A percentile compares a stretch with the other conserved stretches of the same genome.
These are phyloP conservation scores for Phytophthora citrophthora DNA, from an alignment of 352 stramenopile species.

Conservation along the genomic window DNA sequence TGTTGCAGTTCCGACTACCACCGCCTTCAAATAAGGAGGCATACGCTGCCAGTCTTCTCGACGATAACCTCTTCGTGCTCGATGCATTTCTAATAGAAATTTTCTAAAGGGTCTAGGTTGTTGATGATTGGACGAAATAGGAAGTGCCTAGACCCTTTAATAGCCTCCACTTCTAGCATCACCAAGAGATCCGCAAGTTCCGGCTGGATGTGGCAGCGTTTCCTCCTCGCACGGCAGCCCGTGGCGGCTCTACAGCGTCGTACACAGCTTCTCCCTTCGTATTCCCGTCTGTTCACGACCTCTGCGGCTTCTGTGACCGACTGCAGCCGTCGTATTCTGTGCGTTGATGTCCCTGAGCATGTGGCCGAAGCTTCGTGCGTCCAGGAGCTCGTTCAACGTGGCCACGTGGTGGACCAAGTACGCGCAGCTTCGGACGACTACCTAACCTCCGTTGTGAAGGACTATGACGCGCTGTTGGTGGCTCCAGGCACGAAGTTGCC, in stretches of 20 bases:
- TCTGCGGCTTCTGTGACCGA: not conserved
- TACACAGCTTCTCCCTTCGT: not conserved
- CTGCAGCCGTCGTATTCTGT: constrained; percentile 57
- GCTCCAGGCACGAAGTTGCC: constrained; percentile 55
- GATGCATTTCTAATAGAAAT: constrained; percentile 5
- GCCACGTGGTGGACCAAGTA: constrained; percentile 66
- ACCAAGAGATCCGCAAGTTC: constrained; percentile 3
- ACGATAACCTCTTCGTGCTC: constrained; percentile 7
- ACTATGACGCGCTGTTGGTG: constrained; percentile 75
- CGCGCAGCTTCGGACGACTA: constrained; percentile 39
- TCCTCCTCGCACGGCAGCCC: constrained; percentile 19
- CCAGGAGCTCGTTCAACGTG: constrained; percentile 75
- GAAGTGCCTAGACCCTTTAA: not conserved
- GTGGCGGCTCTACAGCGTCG: constrained; percentile 2
- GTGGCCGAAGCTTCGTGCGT: constrained; percentile 61
- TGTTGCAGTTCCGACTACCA: constrained; percentile 31
- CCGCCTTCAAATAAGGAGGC: constrained; percentile 44
- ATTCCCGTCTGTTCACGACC: constrained; percentile 23
- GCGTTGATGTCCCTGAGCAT: constrained; percentile 58
- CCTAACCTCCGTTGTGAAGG: constrained; percentile 36
- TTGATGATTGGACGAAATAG: too few relatives aligned
- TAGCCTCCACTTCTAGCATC: constrained; percentile 1
- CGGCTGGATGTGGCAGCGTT: constrained; percentile 28
- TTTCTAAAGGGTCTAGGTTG: too few relatives aligned
- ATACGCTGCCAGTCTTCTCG: constrained; percentile 42